A percentile compares a stretch with the other conserved stretches of the same genome.
phyloP scores from a whole-genome alignment of 352 stramenopile species.

The Elongisporangium prolatum region DNA sequence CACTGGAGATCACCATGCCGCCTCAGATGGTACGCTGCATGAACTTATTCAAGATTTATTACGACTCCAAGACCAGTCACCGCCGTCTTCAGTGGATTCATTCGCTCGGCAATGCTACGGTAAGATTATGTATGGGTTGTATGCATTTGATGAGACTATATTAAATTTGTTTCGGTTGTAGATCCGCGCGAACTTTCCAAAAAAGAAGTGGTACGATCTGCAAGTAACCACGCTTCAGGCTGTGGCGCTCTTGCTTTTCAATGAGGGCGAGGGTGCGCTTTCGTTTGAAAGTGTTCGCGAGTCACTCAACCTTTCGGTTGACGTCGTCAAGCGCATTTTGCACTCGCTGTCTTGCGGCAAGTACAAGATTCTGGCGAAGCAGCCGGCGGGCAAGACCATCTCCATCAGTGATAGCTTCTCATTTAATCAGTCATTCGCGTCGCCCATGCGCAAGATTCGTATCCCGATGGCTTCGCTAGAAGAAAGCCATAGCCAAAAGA shows the following conservation, averaged over 20 bases:
- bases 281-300: conserved; percentile 90
- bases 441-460: conserved; percentile 96
- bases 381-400: conserved; percentile 93
- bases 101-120: conserved; percentile 95
- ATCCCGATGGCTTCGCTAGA: conserved; percentile 99
- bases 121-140: conserved; percentile 20
- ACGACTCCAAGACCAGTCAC: conserved; percentile 92
- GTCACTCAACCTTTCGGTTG: conserved; percentile 93
- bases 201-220: conserved; percentile 95
- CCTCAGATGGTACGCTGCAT: conserved; percentile 93
- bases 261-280: conserved; percentile 79
- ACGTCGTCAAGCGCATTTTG: conserved; percentile 97
- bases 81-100: conserved; percentile 96
- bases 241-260: conserved; percentile 95
- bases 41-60: conserved; percentile 95
- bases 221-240: conserved; percentile 97
- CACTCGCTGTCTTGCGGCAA: conserved; percentile 98
- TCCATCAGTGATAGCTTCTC: conserved; percentile 92
- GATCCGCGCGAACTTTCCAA: conserved; percentile 76
- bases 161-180: conserved; percentile 1
- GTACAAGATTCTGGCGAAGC: conserved; percentile 97
- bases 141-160: not conserved
- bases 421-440: conserved; percentile 93
- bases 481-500: conserved; percentile 97
- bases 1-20: conserved; percentile 94